These are phyloP conservation scores for Aureobasidium lini DNA, from an alignment of 2,329 filamentous ascomycete genomes.

Conservation along the genomic window DNA sequence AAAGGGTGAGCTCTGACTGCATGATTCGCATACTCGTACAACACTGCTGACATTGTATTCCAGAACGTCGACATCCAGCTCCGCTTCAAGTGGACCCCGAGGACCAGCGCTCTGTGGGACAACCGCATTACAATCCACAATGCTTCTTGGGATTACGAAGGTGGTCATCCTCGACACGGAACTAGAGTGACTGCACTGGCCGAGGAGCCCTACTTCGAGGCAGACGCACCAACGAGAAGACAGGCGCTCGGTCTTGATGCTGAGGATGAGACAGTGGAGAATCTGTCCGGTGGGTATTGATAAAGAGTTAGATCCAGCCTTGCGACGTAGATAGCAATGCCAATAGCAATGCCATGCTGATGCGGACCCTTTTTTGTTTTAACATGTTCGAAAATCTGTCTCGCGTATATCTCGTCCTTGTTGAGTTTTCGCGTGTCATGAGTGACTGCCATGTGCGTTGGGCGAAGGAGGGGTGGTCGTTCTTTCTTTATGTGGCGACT, in stretches of 20 bases:
- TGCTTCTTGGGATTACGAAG: slow-evolving; percentile 66
- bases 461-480: not conserved
- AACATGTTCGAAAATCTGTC: too few relatives aligned
- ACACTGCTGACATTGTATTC: not conserved
- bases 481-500: not conserved
- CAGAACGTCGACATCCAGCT: slow-evolving; percentile 63
- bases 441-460: too few relatives aligned
- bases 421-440: too few relatives aligned
- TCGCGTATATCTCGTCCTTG: too few relatives aligned
- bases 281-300: not conserved
- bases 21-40: not conserved
- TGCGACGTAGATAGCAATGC: too few relatives aligned
- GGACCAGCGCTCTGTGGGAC: slow-evolving; percentile 63
- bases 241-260: slow-evolving; percentile 55
- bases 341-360: too few relatives aligned
- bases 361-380: too few relatives aligned
- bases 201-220: slow-evolving; percentile 63
- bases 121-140: slow-evolving; percentile 70
- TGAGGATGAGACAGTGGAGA: not conserved
- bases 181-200: slow-evolving; percentile 64
- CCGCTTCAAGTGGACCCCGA: slow-evolving; percentile 62
- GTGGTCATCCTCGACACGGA: slow-evolving; percentile 59
- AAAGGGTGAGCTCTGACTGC: slow-evolving; percentile 32
- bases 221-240: slow-evolving; percentile 56
- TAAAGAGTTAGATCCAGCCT: too few relatives aligned